Evolutionary conservation across 495 filamentous ascomycete species (phyloP), one percentile per base, ranked within the genome.

Genomic region (Pyrenula massariospora): DNA sequence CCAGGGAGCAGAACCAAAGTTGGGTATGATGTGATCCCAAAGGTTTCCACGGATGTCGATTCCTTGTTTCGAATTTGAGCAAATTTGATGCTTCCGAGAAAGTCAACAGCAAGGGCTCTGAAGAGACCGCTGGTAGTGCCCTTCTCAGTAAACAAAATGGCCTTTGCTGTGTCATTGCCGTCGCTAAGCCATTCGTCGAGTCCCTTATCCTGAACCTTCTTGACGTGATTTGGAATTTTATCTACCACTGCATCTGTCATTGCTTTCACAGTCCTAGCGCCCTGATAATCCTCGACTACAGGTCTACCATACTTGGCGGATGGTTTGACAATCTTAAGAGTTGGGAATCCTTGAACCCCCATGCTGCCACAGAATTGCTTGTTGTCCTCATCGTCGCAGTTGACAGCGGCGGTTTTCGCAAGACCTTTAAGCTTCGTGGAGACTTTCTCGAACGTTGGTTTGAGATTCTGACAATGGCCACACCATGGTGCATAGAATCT

Each of bases 401-500:
- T 88, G 60, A 99, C 77, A 25, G 93, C 93, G 12, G 87, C 94
- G 24, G 97, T 92, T 63, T 95, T 93, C 55, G 89, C 93, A 24
- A 99, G 74, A 8, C 93, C 94, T 19, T 86, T 82, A 51, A 99
- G 84, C 60, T 82, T 87, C 65, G 87, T 87, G 47, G 93, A 94
- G 2, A 85, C 91, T 69, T 96, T 95, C 64, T 96, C 93, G 71
- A 89, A 99, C 54, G 89, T 88, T 0, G 93, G 93, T 70, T 96
- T 90, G 60, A 99, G 84, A 70, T 86, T 96, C 68, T 95, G 76
- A 73, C 93, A 98, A 68, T 98, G 94, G 22, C 93, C 93, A 62
- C 93, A 96, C 94, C 88, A 95, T 36, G 88, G 90, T 8, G 88
- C 88, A 63, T 95, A 96, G 76, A 95, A 96, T 70, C 91, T 91